Evolutionary conservation across 306 rosid species (phyloP).

Genomic region (Vigna mungo): DNA sequence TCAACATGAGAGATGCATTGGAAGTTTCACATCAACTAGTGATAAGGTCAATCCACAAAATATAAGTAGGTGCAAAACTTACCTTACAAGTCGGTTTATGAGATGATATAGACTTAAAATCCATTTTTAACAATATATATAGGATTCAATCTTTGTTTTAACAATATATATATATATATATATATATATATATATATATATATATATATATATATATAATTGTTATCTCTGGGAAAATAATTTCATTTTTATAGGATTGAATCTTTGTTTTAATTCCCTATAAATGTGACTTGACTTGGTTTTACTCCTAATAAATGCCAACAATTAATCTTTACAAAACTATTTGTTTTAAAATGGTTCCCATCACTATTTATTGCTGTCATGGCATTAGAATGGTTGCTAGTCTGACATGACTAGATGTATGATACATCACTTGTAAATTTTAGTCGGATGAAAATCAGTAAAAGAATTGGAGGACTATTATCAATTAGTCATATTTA

Average conservation of each 20-base stretch:
- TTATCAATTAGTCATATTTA: background rate
- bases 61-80: no score
- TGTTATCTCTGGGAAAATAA: conserved; percentile 1
- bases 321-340: background rate
- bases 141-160: no score
- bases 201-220: no score
- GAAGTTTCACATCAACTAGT: no score
- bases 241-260: background rate
- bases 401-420: background rate
- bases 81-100: no score
- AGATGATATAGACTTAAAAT: no score
- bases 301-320: background rate
- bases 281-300: background rate
- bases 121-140: no score
- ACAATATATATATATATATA: no score
- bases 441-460: background rate
- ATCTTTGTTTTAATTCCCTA: background rate
- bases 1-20: no score
- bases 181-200: no score
- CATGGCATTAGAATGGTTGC: background rate
- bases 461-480: background rate
- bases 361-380: background rate
- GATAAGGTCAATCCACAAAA: no score
- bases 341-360: background rate
- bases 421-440: background rate